Percentiles rank a stretch among this genome's conserved stretches.
phyloP scores from a whole-genome alignment of 1,284 basidiomycete species.

The Ganoderma leucocontextum region DNA sequence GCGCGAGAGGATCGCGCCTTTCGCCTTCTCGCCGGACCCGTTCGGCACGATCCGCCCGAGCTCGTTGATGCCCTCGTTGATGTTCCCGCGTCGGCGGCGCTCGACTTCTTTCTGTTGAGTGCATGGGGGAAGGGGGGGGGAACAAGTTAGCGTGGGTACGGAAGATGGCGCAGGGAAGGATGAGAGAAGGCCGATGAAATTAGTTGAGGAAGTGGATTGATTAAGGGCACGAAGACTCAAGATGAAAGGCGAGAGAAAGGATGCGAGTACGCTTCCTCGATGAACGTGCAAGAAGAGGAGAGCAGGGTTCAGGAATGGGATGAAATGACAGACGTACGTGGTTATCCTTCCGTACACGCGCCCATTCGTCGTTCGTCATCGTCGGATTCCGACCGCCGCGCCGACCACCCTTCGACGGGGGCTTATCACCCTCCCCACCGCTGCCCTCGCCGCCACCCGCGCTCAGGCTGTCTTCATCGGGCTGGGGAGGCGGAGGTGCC shows the following conservation, averaged over 20 bases:
- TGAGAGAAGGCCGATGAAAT: too few species aligned
- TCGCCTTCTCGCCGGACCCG: constrained; percentile 87
- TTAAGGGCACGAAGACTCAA: neutral
- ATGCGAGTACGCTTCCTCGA: neutral
- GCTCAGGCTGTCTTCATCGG: constrained; percentile 7
- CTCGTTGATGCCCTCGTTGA: constrained; percentile 96
- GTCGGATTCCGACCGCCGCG: constrained; percentile 47
- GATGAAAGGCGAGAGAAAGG: neutral
- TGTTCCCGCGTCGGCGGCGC: constrained; percentile 90
- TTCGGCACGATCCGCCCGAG: constrained; percentile 90
- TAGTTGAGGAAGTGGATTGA: neutral
- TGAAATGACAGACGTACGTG: constrained; percentile 59
- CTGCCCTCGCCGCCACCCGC: neutral
- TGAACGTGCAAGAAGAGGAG: neutral
- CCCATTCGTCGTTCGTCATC: constrained; percentile 76
- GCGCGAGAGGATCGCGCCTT: constrained; percentile 86
- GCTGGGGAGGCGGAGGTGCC: constrained; percentile 1
- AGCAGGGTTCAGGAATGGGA: neutral
- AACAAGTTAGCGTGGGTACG: constrained; percentile 5
- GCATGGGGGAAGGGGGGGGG: constrained; percentile 10
- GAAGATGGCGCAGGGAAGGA: neutral
- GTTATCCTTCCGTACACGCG: constrained; percentile 84
- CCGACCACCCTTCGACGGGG: constrained; percentile 34
- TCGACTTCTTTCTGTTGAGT: constrained; percentile 92
- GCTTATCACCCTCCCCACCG: constrained; percentile 28